Base-by-base conservation (phyloP, 2,329 filamentous ascomycete species). In the Aspergillus sp. region DNA sequence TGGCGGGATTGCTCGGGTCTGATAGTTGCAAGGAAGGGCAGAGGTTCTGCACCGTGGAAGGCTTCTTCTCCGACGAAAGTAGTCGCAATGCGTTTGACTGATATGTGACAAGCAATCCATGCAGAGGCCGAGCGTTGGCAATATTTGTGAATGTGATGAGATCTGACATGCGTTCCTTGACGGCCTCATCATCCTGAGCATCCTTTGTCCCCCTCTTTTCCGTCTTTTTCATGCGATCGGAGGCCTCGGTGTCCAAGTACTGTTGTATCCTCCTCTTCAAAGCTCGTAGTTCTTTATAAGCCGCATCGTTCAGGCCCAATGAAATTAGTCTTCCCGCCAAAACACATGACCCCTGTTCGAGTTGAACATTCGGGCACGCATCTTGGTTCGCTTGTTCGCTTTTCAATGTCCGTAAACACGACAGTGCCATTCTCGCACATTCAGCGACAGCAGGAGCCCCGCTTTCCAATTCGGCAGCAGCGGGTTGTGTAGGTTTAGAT, bases 311-410 rank as follows among this genome's bases (percentile, higher is more conserved):
- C 26, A 72, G 51, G 1, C 64, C 68, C 27, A 71, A 37, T 2
- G 67, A 62, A 9, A 72, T 58, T 11, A 71, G 49, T 33, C 69
- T 69, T 19, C 67, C 68, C 6, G 63, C 61, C 39, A 73, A 50
- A 9, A 71, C 64, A 44, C 66, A 70, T 13, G 67, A 61, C 0
- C 68, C 70, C 45, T 69, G 67, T 45, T 72, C 68, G 6, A 72
- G 53, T 40, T 69, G 67, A 39, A 70, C 53, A 42, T 63, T 66
- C 7, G 62, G 63, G 13, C 57, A 36, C 19, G 42, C 48, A 31
- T 39, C 52, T 3, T 50, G 50, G 13, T 51, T 45, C 36, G 46
- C 49, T 6, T 57, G 51, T 6, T 67, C 63, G 26, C 47, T 54
- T 39, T 67, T 69, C 6, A 68, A 40, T 12, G 51, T 47, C 13